Conservation (phyloP, 768 basidiomycete genomes). For the Austroboletus festivus region DNA sequence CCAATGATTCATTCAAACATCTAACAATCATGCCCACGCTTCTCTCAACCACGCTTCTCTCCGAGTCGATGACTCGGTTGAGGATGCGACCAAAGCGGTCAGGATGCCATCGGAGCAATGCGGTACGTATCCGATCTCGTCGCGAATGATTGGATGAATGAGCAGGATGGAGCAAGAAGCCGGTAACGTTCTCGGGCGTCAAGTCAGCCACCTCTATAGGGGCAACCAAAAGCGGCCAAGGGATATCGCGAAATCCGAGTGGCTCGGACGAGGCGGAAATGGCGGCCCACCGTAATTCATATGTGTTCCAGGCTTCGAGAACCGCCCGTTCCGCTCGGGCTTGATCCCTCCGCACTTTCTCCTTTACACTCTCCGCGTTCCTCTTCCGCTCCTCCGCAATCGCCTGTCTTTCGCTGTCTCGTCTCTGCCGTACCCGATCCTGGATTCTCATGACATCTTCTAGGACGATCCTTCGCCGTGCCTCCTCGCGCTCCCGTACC, state of each 20-base stretch:
- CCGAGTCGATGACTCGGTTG: constrained; percentile 47
- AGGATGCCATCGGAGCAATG: constrained; percentile 78
- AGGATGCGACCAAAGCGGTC: constrained; percentile 67
- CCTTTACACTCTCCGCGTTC: constrained; percentile 32
- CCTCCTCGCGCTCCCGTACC: constrained; percentile 43
- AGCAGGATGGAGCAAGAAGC: constrained; percentile 61
- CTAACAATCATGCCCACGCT: constrained; percentile 65
- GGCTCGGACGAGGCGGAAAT: constrained; percentile 43
- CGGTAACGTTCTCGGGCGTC: constrained; percentile 47
- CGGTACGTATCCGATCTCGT: constrained; percentile 64
- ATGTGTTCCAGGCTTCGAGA: constrained; percentile 55
- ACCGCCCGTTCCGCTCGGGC: constrained; percentile 43
- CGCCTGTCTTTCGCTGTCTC: constrained; percentile 46
- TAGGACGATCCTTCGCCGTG: constrained; percentile 44
- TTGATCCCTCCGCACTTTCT: constrained; percentile 44
- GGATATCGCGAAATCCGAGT: constrained; percentile 59
- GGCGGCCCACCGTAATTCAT: constrained; percentile 65
- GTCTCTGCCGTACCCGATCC: constrained; percentile 46
- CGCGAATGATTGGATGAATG: constrained; percentile 58
- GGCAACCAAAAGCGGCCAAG: constrained; percentile 60
- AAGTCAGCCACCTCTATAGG: constrained; percentile 50
- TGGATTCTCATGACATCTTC: constrained; percentile 58
- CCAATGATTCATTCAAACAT: constrained; percentile 64
- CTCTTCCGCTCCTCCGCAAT: constrained; percentile 47
- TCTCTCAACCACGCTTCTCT: constrained; percentile 53